Conservation (phyloP, 306 rosid species). For the Calophaca sinica region DNA sequence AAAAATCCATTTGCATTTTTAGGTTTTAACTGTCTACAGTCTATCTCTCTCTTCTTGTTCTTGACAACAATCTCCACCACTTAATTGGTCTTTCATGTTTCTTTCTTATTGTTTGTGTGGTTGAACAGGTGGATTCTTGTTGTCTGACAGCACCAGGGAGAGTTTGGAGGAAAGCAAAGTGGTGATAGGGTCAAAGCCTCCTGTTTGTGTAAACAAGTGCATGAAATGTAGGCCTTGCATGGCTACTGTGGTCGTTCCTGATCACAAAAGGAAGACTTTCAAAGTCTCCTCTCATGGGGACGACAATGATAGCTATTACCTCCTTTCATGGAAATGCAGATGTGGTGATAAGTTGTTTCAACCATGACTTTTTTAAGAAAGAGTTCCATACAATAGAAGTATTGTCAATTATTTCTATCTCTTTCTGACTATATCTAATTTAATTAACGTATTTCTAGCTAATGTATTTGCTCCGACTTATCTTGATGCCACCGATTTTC, state of each 20-base stretch:
- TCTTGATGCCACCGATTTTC: too few species aligned
- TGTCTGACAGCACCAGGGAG: neutral
- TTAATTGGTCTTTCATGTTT: too few species aligned
- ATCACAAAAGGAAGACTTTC: conserved; percentile 52
- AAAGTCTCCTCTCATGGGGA: conserved; percentile 46
- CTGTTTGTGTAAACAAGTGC: conserved; percentile 75
- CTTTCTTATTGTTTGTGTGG: neutral
- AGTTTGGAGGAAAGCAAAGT: conserved; percentile 44
- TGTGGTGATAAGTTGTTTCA: conserved; percentile 81
- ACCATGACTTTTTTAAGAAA: conserved; percentile 51
- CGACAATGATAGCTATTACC: conserved; percentile 69
- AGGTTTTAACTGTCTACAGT: neutral
- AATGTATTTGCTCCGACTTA: too few species aligned
- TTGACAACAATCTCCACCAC: too few species aligned
- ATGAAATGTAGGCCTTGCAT: conserved; percentile 81
- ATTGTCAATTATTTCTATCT: neutral
- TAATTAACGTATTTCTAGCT: too few species aligned
- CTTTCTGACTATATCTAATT: too few species aligned
- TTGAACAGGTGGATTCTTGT: conserved; percentile 36
- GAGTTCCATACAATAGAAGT: too few species aligned
- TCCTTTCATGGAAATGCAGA: conserved; percentile 86
- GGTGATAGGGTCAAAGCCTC: conserved; percentile 86
- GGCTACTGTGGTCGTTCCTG: conserved; percentile 74
- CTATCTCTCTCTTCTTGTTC: neutral
- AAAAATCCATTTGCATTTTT: conserved; percentile 3